These are phyloP conservation scores for Choanephora cucurbitarum DNA, from an alignment of 371 early-diverging fungal genomes.

Conservation along the genomic window DNA sequence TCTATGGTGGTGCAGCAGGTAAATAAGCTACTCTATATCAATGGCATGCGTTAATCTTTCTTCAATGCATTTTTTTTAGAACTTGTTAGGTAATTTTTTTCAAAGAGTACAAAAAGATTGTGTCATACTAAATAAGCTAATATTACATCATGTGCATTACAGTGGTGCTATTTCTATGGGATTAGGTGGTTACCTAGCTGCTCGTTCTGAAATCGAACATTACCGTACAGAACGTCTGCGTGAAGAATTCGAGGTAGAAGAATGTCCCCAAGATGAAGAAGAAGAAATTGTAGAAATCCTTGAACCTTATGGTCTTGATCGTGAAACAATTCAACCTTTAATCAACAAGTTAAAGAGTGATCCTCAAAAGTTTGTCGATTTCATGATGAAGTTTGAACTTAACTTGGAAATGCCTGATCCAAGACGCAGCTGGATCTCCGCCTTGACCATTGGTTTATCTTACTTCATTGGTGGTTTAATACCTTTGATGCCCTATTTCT, in stretches of 20 bases:
- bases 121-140: background rate
- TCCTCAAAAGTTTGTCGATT: slow-evolving; percentile 68
- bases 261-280: slow-evolving; percentile 64
- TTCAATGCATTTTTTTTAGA: slow-evolving; percentile 21
- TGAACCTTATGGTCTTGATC: slow-evolving; percentile 63
- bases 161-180: slow-evolving; percentile 59
- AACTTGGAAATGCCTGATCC: slow-evolving; percentile 66
- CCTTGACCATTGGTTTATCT: slow-evolving; percentile 66
- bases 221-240: slow-evolving; percentile 63
- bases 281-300: slow-evolving; percentile 66
- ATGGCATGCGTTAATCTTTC: too few relatives aligned
- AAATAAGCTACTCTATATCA: too few relatives aligned
- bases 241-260: slow-evolving; percentile 60
- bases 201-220: slow-evolving; percentile 69
- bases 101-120: background rate
- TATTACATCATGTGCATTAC: background rate
- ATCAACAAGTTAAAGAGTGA: slow-evolving; percentile 55
- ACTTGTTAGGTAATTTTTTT: slow-evolving; percentile 39
- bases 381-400: slow-evolving; percentile 80
- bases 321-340: slow-evolving; percentile 61
- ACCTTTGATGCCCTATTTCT: slow-evolving; percentile 70
- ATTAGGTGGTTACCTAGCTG: slow-evolving; percentile 72
- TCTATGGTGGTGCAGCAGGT: slow-evolving; percentile 73
- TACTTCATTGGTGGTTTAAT: slow-evolving; percentile 74
- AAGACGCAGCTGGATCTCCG: slow-evolving; percentile 64